Conservation (phyloP, 306 rosid species). For the Rosa lucieae region DNA sequence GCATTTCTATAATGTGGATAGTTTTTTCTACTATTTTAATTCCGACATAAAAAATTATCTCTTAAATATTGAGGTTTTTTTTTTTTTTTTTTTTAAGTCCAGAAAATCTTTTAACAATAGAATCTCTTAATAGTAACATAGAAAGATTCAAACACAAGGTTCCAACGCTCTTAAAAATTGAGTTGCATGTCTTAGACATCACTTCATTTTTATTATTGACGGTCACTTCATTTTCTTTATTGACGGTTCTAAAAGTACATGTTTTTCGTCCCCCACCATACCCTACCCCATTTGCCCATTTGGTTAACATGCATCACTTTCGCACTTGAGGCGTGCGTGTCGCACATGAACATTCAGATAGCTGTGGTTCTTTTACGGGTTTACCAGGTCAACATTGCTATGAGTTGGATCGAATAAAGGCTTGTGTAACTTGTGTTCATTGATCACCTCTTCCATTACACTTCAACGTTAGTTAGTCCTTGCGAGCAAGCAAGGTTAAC, state of each 20-base stretch:
- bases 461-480: background rate
- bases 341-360: background rate
- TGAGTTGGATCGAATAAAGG: background rate
- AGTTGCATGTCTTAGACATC: too few species aligned
- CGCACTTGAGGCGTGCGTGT: background rate
- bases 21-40: too few species aligned
- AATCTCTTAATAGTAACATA: too few species aligned
- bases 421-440: background rate
- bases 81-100: too few species aligned
- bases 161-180: too few species aligned
- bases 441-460: background rate
- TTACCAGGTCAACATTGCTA: background rate
- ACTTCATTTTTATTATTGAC: background rate
- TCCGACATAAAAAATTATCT: too few species aligned
- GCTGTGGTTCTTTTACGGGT: background rate
- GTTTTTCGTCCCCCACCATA: background rate
- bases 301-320: background rate
- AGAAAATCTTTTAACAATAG: too few species aligned
- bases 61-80: too few species aligned
- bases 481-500: conserved; percentile 1
- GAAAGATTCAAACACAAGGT: too few species aligned
- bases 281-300: too few species aligned
- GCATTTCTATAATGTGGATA: too few species aligned
- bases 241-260: background rate
- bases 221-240: too few species aligned